Conservation (phyloP, 139 green algal species). For the Tetraselmis chui region DNA sequence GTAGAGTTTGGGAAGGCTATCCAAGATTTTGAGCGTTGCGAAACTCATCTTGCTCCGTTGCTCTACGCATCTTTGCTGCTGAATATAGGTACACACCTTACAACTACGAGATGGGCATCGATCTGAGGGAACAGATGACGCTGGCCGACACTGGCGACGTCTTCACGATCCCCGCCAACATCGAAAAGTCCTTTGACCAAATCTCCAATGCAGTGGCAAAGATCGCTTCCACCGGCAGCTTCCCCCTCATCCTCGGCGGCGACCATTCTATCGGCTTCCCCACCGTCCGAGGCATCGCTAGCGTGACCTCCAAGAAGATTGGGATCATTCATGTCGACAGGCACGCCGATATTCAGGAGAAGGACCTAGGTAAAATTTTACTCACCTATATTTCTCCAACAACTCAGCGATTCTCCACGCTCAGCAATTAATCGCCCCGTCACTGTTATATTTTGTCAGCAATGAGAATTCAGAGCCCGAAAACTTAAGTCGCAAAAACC, state of each 20-base stretch:
- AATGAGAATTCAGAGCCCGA: no score
- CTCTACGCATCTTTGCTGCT: no score
- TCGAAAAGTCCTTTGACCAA: constrained; percentile 17
- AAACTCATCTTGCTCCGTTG: no score
- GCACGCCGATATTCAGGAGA: constrained; percentile 18
- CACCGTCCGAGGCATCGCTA: constrained; percentile 10
- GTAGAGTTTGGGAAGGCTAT: no score
- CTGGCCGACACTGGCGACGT: constrained; percentile 11
- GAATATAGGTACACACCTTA: constrained; percentile 14
- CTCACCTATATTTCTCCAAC: no score
- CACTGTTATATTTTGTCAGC: no score
- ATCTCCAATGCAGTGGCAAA: constrained; percentile 15
- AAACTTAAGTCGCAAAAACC: no score
- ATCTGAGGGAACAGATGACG: constrained; percentile 17
- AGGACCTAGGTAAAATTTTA: no score
- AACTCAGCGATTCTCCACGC: no score
- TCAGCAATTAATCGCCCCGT: no score
- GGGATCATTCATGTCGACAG: constrained; percentile 17
- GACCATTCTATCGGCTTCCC: constrained; percentile 16
- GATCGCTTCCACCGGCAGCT: constrained; percentile 4
- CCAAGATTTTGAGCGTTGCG: no score
- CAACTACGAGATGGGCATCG: constrained; percentile 15
- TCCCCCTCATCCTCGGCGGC: constrained; percentile 14
- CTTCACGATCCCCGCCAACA: constrained; percentile 17
- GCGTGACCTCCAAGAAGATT: constrained; percentile 9